Base-by-base conservation (phyloP, 2,329 filamentous ascomycete species). In the Fusarium sp. region DNA sequence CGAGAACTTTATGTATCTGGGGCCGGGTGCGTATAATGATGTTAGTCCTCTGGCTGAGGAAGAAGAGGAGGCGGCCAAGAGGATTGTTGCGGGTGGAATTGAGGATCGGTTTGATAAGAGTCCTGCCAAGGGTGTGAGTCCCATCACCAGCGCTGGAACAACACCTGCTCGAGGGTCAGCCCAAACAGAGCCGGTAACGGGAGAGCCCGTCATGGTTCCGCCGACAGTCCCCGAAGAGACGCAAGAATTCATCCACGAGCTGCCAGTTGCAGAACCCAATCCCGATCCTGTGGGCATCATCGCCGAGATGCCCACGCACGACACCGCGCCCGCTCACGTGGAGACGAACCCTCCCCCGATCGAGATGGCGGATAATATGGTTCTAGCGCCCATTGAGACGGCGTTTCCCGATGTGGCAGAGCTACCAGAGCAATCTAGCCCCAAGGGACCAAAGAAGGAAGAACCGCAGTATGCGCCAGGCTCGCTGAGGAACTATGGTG, bases 1-100 rank as follows among this genome's bases (percentile, higher is more conserved):
- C 4, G 86, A 86, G 65, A 83, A 80, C 65, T 86, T 88, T 67
- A 86, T 87, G 82, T 87, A 83, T 67, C 80, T 87, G 15, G 86
- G 85, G 0, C 84, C 85, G 0, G 84, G 82, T 2, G 75, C 78
- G 2, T 83, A 84, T 68, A 82, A 73, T 28, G 85, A 86, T 54
- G 77, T 84, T n/a, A 85, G 82, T 46, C 82, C 85, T 0, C 54
- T 83, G 30, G 78, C 68, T 1, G 81, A 82, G 28, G 81, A 84
- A 51, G 82, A 85, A 34, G 80, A 80, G 4, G 72, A 77, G 59
- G 75, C 74, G 36, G 77, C 78, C 10, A 75, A 70, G 66, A 72
- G 77, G 56, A 64, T 73, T 31, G 73, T 78, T 3, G 75, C 75
- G 0, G 68, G 68, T 1, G 66, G 66, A 9, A 77, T 73, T 8